Base-by-base conservation (phyloP, 108 stramenopile genomes). In the Schizochytrium sp. region DNA sequence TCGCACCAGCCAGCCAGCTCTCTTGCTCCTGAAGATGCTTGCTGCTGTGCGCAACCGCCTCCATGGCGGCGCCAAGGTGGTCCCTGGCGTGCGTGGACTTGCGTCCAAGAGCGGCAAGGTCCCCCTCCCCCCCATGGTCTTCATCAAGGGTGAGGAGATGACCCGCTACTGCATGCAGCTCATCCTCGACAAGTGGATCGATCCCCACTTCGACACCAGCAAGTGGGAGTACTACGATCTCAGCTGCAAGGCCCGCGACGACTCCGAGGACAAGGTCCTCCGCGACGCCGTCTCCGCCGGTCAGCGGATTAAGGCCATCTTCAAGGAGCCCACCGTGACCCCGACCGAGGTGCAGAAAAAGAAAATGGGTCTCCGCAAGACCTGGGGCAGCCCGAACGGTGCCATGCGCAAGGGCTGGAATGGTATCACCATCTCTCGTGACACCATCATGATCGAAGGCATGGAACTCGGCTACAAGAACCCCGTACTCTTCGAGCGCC, bases 361-460 rank as follows among this genome's bases (percentile, higher is more conserved):
- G 89, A 95, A 96, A 87, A 95, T 98, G 93, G 97, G 97, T 28
- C 93, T 98, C 42, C 94, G 93, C 89, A 97, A 96, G 94, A 91
- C 96, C 0, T 96, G 95, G 93, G 96, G 97, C 76, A 94, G 94
- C 44, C 98, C 98, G 88, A 98, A 98, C 90, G 98, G 98, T 46
- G 97, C 97, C 90, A 98, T 98, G 98, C 93, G 98, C 19, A 73
- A 93, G 46, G 98, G 98, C 89, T 98, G 98, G 98, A 97, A 98
- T 89, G 98, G 98, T 44, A 97, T 98, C 64, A 97, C 98, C 72
- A 98, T 98, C 87, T 93, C 92, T 60, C 93, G 98, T 72, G 98
- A 98, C 94, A 98, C 98, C n/a, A 98, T 98, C 92, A 97, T 97
- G 89, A 98, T 98, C 93, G 96, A 97, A 56, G 98, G 97, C 46